Conservation (phyloP, 495 filamentous ascomycete species). For the Haplographium delicatum region DNA sequence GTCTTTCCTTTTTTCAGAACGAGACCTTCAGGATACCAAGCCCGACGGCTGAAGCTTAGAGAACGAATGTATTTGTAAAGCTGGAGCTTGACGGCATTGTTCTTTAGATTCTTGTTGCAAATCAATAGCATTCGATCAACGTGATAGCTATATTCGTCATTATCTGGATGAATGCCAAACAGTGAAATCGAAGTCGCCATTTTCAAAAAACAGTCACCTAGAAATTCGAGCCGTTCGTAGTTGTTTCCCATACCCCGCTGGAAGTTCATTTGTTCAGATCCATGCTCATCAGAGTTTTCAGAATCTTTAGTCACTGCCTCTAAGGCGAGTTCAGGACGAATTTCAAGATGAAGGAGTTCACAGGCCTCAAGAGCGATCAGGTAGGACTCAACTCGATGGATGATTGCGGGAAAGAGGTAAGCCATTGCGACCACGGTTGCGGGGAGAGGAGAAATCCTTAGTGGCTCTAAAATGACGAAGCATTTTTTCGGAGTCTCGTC, state of each 20-base stretch:
- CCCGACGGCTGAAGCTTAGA: slow-evolving; percentile 68
- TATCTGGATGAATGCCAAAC: slow-evolving; percentile 67
- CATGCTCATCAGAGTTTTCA: slow-evolving; percentile 80
- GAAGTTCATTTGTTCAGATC: slow-evolving; percentile 62
- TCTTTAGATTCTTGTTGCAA: slow-evolving; percentile 88
- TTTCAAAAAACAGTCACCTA: slow-evolving; percentile 93
- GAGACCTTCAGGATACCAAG: slow-evolving; percentile 81
- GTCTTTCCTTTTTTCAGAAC: slow-evolving; percentile 46
- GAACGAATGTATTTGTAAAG: slow-evolving; percentile 78
- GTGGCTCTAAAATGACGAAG: slow-evolving; percentile 42
- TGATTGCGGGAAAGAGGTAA: slow-evolving; percentile 75
- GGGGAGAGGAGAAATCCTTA: slow-evolving; percentile 70
- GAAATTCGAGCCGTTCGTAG: slow-evolving; percentile 91
- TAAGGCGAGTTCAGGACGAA: slow-evolving; percentile 67
- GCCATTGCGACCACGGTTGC: slow-evolving; percentile 57
- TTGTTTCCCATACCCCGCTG: slow-evolving; percentile 92
- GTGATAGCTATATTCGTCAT: slow-evolving; percentile 84
- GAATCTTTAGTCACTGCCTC: slow-evolving; percentile 95
- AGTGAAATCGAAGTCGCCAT: slow-evolving; percentile 88
- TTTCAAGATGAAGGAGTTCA: slow-evolving; percentile 48
- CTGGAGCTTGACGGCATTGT: slow-evolving; percentile 60
- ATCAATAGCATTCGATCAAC: slow-evolving; percentile 86
- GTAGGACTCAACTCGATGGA: slow-evolving; percentile 75
- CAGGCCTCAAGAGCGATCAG: slow-evolving; percentile 75
- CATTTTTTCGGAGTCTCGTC: slow-evolving; percentile 35